These are phyloP conservation scores for Atalantia buxifolia DNA, from an alignment of 345 rosid species.

Conservation along the genomic window DNA sequence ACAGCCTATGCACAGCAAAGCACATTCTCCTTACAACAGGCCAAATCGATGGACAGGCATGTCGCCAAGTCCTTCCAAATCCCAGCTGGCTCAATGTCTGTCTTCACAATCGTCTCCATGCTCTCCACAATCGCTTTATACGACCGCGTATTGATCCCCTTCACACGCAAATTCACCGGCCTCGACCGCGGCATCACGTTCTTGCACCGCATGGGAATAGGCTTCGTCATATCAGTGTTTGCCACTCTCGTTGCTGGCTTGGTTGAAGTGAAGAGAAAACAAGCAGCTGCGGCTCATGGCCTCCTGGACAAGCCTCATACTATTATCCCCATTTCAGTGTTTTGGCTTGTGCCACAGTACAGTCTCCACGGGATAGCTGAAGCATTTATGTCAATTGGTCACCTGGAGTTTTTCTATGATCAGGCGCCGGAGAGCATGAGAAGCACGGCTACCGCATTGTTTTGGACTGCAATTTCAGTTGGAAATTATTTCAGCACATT, in stretches of 20 bases:
- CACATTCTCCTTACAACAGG: conserved; percentile 52
- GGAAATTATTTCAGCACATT: conserved; percentile 47
- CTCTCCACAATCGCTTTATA: conserved; percentile 38
- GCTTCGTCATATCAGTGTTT: conserved; percentile 36
- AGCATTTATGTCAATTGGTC: conserved; percentile 42
- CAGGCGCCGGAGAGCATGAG: conserved; percentile 61
- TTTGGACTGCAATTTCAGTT: conserved; percentile 36
- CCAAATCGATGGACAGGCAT: conserved; percentile 46
- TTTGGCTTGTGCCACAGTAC: conserved; percentile 54
- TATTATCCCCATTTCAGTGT: conserved; percentile 31
- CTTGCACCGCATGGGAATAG: conserved; percentile 49
- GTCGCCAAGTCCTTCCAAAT: conserved; percentile 34
- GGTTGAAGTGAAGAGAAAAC: conserved; percentile 39
- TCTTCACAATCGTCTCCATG: conserved; percentile 44
- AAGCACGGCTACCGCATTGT: conserved; percentile 42
- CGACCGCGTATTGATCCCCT: conserved; percentile 35
- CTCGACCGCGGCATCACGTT: conserved; percentile 43
- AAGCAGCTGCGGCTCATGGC: conserved; percentile 28
- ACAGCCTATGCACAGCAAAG: conserved; percentile 44
- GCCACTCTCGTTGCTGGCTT: conserved; percentile 52
- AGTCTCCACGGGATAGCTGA: conserved; percentile 12
- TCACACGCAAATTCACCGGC: conserved; percentile 34
- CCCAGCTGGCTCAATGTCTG: conserved; percentile 49
- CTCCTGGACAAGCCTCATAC: conserved; percentile 21
- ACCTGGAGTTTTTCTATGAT: conserved; percentile 51